Evolutionary conservation across 129 eudicot species (phyloP).

Genomic region (Apium graveolens): DNA sequence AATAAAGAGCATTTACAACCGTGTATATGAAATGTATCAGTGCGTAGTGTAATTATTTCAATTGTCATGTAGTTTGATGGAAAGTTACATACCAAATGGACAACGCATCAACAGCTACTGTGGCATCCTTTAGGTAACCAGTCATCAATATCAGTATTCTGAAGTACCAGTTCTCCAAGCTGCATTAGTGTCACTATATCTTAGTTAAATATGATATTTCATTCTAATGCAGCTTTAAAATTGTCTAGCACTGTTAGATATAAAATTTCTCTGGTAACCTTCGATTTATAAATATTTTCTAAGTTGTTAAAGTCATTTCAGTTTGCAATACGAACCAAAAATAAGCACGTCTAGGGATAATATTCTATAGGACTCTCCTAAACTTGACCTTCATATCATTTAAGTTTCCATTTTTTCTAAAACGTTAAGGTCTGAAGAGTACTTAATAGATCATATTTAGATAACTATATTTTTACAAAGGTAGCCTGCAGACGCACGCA

Average conservation of each 20-base stretch:
- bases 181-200: not conserved
- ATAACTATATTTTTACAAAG: too few relatives aligned
- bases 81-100: slow-evolving; percentile 2
- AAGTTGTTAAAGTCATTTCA: not conserved
- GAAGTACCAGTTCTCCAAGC: slow-evolving; percentile 10
- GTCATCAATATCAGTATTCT: not conserved
- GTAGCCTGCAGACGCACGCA: too few relatives aligned
- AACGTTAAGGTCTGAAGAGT: not conserved
- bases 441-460: too few relatives aligned
- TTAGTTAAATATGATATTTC: not conserved
- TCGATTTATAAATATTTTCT: not conserved
- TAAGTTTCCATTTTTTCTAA: too few relatives aligned
- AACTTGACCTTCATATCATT: not conserved
- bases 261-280: not conserved
- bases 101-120: not conserved
- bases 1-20: not conserved
- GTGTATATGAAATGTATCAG: not conserved
- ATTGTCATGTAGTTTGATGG: not conserved
- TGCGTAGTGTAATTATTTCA: not conserved
- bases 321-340: not conserved
- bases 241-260: not conserved
- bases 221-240: not conserved
- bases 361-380: not conserved
- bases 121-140: not conserved
- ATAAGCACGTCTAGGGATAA: not conserved